Evolutionary conservation across 306 rosid species (phyloP), one percentile per base, ranked within the genome.

Genomic region (Ammopiptanthus mongolicus): DNA sequence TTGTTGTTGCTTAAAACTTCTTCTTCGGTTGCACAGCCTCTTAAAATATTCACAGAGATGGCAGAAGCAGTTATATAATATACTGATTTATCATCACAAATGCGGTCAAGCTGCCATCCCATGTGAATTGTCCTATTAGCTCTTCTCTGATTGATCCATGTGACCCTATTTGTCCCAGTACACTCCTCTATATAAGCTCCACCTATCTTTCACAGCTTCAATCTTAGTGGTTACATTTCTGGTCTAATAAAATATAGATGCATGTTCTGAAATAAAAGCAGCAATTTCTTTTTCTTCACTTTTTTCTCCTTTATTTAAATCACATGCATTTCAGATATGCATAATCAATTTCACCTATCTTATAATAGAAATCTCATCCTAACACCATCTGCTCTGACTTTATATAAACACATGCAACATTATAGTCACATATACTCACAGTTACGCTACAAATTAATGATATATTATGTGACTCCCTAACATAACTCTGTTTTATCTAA

Each of bases 261-360:
- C 74, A 66, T 53, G 66, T 22, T 65, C 34, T 5, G 51, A 23
- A 36, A 8, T 44, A 33, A 76, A 77, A 70, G 81, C 84, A 58
- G 6, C 73, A 63, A 41, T 17, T 23, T 28, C 28, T 14, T 66
- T 75, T 78, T 60, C 6, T 42, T 44, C 9, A 21, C 52, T 25
- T 19, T 46, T 46, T 25, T 48, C 61, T 78, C 29, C 23, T 29
- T 57, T 73, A 65, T 74, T 74, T 22, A 53, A 57, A 48, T 80
- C 86, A 86, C 85, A 81, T 84, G 93, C 88, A 75, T 78, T 61
- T 75, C 74, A 75, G 88, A 85, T 83, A 78, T 79, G 17, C 14
- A 56, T 21, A 52, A 62, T 70, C 66, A 19, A n/a, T 67, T 51
- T 7, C 37, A 31, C 23, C 34, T 15, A 53, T 69, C 46, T 72